phyloP scores from a whole-genome alignment of 495 filamentous ascomycete genomes.

The Penicillium egyptiacum region DNA sequence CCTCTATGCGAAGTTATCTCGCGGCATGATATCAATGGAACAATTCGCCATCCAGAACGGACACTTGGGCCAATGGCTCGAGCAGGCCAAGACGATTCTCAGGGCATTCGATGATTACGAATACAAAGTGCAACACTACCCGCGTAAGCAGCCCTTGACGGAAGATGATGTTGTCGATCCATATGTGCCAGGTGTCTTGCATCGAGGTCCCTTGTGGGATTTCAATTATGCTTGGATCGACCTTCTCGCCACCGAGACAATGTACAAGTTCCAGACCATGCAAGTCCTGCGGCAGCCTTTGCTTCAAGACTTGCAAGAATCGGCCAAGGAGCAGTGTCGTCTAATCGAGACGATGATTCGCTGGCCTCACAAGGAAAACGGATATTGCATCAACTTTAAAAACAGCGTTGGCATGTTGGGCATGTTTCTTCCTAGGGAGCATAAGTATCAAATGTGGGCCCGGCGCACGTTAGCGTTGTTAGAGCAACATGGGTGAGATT shows the following conservation, averaged over 20 bases:
- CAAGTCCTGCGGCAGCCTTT: constrained; percentile 51
- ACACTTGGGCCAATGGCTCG: constrained; percentile 52
- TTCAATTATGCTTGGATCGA: constrained; percentile 75
- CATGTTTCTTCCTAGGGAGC: constrained; percentile 74
- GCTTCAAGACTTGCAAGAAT: constrained; percentile 51
- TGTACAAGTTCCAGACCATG: constrained; percentile 74
- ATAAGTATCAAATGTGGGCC: constrained; percentile 76
- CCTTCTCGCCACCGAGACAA: constrained; percentile 72
- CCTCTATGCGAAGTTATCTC: constrained; percentile 66
- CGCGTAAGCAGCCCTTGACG: constrained; percentile 47
- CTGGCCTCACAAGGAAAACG: constrained; percentile 68
- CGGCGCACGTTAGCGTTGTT: constrained; percentile 75
- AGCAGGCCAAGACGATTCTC: constrained; percentile 56
- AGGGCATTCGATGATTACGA: constrained; percentile 59
- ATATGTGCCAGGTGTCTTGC: constrained; percentile 65
- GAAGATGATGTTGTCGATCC: constrained; percentile 71
- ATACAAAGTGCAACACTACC: constrained; percentile 60
- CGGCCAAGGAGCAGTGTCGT: constrained; percentile 70
- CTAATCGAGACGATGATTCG: constrained; percentile 74
- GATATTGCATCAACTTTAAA: constrained; percentile 69
- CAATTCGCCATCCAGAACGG: constrained; percentile 65
- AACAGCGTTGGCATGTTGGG: constrained; percentile 73
- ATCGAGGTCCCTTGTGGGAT: constrained; percentile 65
- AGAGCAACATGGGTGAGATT: constrained; percentile 76
- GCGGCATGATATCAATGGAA: constrained; percentile 61